phyloP scores from a whole-genome alignment of 192 early-diverging fungal genomes.

The Backusella australiensis region DNA sequence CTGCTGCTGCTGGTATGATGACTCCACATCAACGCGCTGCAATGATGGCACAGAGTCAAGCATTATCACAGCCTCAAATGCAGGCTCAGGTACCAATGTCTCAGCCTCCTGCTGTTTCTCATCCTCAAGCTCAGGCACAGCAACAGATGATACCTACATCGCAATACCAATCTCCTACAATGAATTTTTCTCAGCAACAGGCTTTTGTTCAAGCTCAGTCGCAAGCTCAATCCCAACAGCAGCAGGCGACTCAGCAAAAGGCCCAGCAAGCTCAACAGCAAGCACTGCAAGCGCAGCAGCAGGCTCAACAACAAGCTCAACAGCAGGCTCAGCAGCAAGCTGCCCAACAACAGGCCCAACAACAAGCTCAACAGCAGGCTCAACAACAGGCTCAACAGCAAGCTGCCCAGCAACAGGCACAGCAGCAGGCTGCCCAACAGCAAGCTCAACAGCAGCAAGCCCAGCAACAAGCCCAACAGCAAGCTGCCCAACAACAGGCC shows the following conservation, averaged over 20 bases:
- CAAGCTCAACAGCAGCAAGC: neutral
- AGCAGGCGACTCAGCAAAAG: neutral
- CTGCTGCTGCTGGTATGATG: neutral
- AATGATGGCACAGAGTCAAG: constrained; percentile 13
- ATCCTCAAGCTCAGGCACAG: constrained; percentile 27
- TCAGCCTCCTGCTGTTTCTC: neutral
- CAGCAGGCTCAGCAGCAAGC: neutral
- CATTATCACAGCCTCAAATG: neutral
- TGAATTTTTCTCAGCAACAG: constrained; percentile 1
- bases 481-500: constrained; percentile 27
- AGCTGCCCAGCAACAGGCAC: neutral
- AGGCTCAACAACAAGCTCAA: neutral
- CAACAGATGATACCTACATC: neutral
- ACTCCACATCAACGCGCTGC: constrained; percentile 2
- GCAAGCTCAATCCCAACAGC: constrained; percentile 10
- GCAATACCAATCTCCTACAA: neutral
- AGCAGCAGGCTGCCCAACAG: neutral
- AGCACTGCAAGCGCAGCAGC: neutral
- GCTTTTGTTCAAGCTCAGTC: constrained; percentile 1
- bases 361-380: constrained; percentile 17
- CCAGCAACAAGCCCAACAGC: constrained; percentile 14
- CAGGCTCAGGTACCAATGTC: constrained; percentile 6
- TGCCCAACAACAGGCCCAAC: neutral
- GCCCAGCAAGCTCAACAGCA: constrained; percentile 5
- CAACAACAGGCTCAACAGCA: constrained; percentile 6